Evolutionary conservation across 371 early-diverging fungal genomes (phyloP).

Genomic region (Mortierella sp.): DNA sequence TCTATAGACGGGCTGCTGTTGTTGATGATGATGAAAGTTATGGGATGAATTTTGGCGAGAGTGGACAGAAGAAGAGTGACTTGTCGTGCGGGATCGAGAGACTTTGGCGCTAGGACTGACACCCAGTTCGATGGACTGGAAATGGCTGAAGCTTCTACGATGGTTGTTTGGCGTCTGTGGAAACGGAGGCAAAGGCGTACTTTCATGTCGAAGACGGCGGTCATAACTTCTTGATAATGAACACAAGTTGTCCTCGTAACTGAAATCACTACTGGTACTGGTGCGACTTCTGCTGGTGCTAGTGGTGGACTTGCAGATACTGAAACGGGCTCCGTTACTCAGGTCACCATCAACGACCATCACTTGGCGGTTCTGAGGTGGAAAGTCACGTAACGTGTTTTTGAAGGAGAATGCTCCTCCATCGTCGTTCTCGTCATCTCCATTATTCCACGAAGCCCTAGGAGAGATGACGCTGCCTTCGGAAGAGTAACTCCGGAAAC

Average conservation of each 20-base stretch:
- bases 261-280: neutral
- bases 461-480: too few species aligned
- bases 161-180: constrained; percentile 14
- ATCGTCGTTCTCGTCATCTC: neutral
- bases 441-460: neutral
- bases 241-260: neutral
- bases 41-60: neutral
- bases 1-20: constrained; percentile 26
- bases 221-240: neutral
- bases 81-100: neutral
- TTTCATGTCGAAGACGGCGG: neutral
- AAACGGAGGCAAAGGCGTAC: constrained; percentile 15
- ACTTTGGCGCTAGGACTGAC: constrained; percentile 8
- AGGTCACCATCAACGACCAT: neutral
- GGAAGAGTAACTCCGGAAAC: too few species aligned
- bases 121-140: constrained; percentile 13
- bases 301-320: neutral
- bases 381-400: constrained; percentile 18
- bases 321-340: constrained; percentile 6
- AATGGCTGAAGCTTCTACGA: constrained; percentile 30
- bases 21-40: constrained; percentile 8
- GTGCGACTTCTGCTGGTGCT: constrained; percentile 1
- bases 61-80: too few species aligned
- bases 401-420: constrained; percentile 6
- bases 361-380: neutral